Conservation (phyloP, 1,139 yeast species). For the Hansenula lynferdii region DNA sequence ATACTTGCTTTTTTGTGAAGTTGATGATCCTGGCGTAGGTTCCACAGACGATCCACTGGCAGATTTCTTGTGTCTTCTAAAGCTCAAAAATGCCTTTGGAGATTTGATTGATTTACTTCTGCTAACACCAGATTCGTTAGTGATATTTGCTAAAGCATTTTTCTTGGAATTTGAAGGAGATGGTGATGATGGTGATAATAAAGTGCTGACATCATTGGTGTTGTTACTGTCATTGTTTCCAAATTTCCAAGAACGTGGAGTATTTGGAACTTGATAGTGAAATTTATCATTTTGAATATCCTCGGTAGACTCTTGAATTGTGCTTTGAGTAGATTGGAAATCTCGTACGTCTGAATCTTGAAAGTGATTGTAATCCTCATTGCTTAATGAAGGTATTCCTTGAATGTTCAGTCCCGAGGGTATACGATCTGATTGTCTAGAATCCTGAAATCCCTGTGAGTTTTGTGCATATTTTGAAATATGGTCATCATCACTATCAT, state of each 20-base stretch:
- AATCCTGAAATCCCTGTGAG: conserved; percentile 12
- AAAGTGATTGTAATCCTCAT: too few relatives aligned
- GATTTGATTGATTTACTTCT: conserved; percentile 25
- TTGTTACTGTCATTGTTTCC: neutral
- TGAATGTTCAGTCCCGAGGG: conserved; percentile 18
- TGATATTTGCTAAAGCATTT: conserved; percentile 7
- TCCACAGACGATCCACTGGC: conserved; percentile 17
- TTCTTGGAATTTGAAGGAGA: conserved; percentile 5
- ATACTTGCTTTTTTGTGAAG: neutral
- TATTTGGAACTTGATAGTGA: neutral
- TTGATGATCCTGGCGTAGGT: neutral
- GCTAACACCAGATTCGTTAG: conserved; percentile 3
- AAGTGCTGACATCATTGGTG: neutral
- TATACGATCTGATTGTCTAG: conserved; percentile 13
- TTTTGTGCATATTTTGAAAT: conserved; percentile 15
- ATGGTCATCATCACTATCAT: conserved; percentile 14
- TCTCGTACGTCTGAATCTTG: too few relatives aligned
- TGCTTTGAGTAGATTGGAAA: neutral
- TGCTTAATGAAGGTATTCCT: conserved; percentile 8
- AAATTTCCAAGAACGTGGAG: conserved; percentile 2
- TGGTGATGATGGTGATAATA: conserved; percentile 10
- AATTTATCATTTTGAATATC: neutral
- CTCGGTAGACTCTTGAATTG: neutral
- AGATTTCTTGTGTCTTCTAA: conserved; percentile 23
- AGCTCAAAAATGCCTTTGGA: conserved; percentile 29